Evolutionary conservation across 1,139 yeast species (phyloP).

Genomic region (Candida dubliniensis): DNA sequence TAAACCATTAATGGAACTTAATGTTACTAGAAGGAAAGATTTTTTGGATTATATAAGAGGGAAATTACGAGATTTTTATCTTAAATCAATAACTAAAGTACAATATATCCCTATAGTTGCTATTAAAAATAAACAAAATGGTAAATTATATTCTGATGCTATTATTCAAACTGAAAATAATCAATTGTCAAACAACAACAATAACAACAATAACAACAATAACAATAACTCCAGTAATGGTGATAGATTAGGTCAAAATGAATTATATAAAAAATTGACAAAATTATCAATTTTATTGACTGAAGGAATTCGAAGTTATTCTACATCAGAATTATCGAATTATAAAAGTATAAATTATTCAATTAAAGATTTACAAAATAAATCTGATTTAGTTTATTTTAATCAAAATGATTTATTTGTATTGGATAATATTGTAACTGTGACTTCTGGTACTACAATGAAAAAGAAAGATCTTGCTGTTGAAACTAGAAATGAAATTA

Average conservation of each 20-base stretch:
- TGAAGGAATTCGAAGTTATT: slow-evolving; percentile 29
- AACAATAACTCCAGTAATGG: no score
- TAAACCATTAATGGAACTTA: slow-evolving; percentile 38
- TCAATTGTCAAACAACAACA: no score
- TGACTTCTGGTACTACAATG: slow-evolving; percentile 1
- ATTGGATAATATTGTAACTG: slow-evolving; percentile 2
- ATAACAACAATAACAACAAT: no score
- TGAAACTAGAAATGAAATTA: slow-evolving; percentile 41
- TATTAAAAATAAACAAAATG: slow-evolving; percentile 24
- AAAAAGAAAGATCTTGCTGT: slow-evolving; percentile 33
- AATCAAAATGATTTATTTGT: slow-evolving; percentile 13
- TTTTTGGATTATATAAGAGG: slow-evolving; percentile 35
- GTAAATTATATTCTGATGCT: slow-evolving; percentile 40
- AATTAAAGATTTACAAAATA: slow-evolving; percentile 39
- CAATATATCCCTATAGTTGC: slow-evolving; percentile 44
- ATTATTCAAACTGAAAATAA: slow-evolving; percentile 36
- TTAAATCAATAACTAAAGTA: slow-evolving; percentile 36
- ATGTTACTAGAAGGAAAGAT: slow-evolving; percentile 33
- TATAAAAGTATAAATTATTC: slow-evolving; percentile 29
- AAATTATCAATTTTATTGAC: slow-evolving; percentile 24
- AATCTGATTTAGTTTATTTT: slow-evolving; percentile 38
- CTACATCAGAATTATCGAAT: slow-evolving; percentile 35
- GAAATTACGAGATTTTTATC: slow-evolving; percentile 38
- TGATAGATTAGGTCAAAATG: slow-evolving; percentile 30
- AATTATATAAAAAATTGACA: slow-evolving; percentile 25